These are phyloP conservation scores for Trichoderma brevicompactum DNA, from an alignment of 2,329 filamentous ascomycete species.

Conservation along the genomic window DNA sequence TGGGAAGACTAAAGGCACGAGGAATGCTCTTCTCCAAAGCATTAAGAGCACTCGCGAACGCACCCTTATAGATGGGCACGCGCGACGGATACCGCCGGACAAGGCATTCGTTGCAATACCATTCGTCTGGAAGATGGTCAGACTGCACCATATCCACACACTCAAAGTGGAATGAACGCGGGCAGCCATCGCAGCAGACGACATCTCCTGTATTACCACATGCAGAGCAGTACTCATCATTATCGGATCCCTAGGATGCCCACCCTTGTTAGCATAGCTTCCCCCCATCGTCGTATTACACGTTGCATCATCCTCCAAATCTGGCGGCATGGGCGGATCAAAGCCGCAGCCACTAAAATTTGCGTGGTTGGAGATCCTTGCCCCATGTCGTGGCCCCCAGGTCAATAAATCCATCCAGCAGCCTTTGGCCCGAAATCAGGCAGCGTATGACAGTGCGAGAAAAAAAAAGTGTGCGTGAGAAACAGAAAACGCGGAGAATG, in stretches of 20 bases:
- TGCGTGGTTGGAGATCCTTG: slow-evolving; percentile 31
- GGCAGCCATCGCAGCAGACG: slow-evolving; percentile 92
- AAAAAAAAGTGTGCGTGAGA: slow-evolving; percentile 17
- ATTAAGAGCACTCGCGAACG: slow-evolving; percentile 66
- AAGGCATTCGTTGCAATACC: slow-evolving; percentile 80
- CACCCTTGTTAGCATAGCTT: slow-evolving; percentile 40
- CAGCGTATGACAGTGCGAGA: slow-evolving; percentile 21
- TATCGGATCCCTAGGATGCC: slow-evolving; percentile 58
- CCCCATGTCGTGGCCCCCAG: slow-evolving; percentile 29
- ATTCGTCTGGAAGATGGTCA: slow-evolving; percentile 71
- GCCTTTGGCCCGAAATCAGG: slow-evolving; percentile 17
- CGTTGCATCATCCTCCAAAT: slow-evolving; percentile 32
- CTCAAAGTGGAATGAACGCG: slow-evolving; percentile 84
- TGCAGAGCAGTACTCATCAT: slow-evolving; percentile 87
- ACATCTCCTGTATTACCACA: slow-evolving; percentile 84
- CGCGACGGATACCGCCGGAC: slow-evolving; percentile 54
- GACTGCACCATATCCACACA: slow-evolving; percentile 83
- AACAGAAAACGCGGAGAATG: neutral
- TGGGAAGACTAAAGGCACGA: slow-evolving; percentile 73
- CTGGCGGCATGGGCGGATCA: slow-evolving; percentile 29
- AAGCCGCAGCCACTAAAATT: slow-evolving; percentile 27
- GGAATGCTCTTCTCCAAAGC: slow-evolving; percentile 71
- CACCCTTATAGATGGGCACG: slow-evolving; percentile 54
- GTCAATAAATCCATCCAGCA: slow-evolving; percentile 21
- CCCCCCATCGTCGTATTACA: slow-evolving; percentile 26